These are phyloP conservation scores for Cladosporium sp. DNA, from an alignment of 2,329 filamentous ascomycete genomes.

Conservation along the genomic window DNA sequence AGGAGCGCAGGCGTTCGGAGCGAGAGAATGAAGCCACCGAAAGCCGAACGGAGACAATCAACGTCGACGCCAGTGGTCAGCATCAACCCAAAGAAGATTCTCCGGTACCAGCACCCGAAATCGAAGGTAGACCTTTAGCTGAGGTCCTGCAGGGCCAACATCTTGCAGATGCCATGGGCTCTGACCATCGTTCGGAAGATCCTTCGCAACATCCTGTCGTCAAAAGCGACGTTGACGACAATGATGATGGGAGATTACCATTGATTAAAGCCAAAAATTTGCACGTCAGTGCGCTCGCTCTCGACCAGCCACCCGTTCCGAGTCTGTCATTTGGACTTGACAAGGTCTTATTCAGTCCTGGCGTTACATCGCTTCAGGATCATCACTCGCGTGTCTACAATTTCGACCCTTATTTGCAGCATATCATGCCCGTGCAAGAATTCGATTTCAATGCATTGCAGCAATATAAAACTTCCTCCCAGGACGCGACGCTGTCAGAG, in stretches of 20 bases:
- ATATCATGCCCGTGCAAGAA: slow-evolving; percentile 86
- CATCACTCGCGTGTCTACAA: slow-evolving; percentile 84
- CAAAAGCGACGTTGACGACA: not conserved
- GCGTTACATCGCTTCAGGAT: slow-evolving; percentile 88
- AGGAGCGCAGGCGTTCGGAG: too few species aligned
- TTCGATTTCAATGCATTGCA: slow-evolving; percentile 88
- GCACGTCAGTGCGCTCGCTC: slow-evolving; percentile 32
- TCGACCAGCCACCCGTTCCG: slow-evolving; percentile 52
- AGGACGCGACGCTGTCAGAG: slow-evolving; percentile 64
- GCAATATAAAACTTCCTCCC: slow-evolving; percentile 85
- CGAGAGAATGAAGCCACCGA: too few species aligned
- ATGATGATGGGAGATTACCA: not conserved
- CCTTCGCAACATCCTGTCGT: too few species aligned
- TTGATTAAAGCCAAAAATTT: slow-evolving; percentile 23
- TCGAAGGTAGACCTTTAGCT: not conserved
- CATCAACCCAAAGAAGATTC: not conserved
- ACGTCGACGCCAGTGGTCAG: too few species aligned
- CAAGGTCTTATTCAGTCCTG: slow-evolving; percentile 89
- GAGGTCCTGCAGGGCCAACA: not conserved
- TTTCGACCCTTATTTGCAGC: slow-evolving; percentile 89
- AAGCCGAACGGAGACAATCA: too few species aligned
- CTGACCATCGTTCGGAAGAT: too few species aligned
- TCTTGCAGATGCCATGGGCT: not conserved
- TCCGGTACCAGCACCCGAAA: not conserved
- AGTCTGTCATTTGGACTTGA: slow-evolving; percentile 69